Conservation (phyloP, 2,329 filamentous ascomycete species). For the Aspergillus ustus region DNA sequence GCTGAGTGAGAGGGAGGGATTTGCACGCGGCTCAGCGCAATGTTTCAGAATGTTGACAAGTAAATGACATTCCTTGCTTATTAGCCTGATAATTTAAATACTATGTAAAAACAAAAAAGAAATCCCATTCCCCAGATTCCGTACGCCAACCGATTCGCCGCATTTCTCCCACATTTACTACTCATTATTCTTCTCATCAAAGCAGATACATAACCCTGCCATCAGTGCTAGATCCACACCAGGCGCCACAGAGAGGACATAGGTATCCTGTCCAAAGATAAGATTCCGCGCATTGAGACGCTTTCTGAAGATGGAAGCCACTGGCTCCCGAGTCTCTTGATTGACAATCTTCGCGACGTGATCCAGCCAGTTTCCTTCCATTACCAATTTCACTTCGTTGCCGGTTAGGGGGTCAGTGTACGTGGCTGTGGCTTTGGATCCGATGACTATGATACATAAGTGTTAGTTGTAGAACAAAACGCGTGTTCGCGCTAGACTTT, state of each 20-base stretch:
- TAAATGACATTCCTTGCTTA: too few species aligned
- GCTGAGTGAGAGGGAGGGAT: too few species aligned
- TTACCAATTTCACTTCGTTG: neutral
- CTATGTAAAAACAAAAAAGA: too few species aligned
- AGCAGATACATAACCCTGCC: slow-evolving; percentile 2
- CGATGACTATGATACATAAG: neutral
- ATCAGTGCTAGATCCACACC: neutral
- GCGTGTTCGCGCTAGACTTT: too few species aligned
- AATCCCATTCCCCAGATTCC: too few species aligned
- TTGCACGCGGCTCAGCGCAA: too few species aligned
- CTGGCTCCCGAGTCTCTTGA: neutral
- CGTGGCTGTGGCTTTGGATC: neutral
- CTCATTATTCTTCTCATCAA: slow-evolving; percentile 4
- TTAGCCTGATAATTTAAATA: too few species aligned
- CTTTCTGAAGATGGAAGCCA: slow-evolving; percentile 1
- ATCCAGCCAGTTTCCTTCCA: slow-evolving; percentile 2
- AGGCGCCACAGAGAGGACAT: neutral
- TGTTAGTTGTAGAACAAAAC: neutral
- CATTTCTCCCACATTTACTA: neutral
- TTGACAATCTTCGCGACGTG: neutral
- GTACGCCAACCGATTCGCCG: neutral
- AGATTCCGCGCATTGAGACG: neutral
- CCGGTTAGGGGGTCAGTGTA: neutral
- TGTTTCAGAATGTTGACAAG: too few species aligned
- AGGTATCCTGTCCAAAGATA: neutral